These are phyloP conservation scores for Pharus latifolius DNA, from an alignment of 176 grass and related monocot genomes.

Conservation along the genomic window DNA sequence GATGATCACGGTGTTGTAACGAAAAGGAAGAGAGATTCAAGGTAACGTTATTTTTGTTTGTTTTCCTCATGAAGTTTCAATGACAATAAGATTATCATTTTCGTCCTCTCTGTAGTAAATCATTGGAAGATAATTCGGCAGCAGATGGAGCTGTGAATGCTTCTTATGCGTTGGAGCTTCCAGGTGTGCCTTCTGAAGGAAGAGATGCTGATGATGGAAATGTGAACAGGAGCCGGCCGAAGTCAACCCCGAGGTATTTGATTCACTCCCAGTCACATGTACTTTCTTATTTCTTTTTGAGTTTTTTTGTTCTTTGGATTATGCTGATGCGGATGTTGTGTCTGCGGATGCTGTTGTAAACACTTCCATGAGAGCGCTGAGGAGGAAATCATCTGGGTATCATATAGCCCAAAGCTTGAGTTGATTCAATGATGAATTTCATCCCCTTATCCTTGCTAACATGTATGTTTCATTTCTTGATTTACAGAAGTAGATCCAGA, in stretches of 20 bases:
- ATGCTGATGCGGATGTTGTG: neutral
- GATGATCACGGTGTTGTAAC: neutral
- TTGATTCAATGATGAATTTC: neutral
- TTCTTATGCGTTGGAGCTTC: too few relatives aligned
- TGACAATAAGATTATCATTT: neutral
- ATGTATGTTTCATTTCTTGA: neutral
- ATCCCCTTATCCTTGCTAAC: conserved; percentile 13
- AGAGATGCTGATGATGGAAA: too few relatives aligned
- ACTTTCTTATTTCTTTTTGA: too few relatives aligned
- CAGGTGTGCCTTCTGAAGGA: too few relatives aligned
- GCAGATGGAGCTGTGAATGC: too few relatives aligned
- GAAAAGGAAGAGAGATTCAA: conserved; percentile 26
- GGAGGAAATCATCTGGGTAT: conserved; percentile 10
- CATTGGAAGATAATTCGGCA: conserved; percentile 1
- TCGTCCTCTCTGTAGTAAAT: neutral
- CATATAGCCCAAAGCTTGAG: neutral
- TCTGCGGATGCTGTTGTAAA: neutral
- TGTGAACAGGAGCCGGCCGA: too few relatives aligned
- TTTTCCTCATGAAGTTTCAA: neutral
- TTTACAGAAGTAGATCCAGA: conserved; percentile 8
- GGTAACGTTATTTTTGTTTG: conserved; percentile 10
- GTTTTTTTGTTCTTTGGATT: too few relatives aligned
- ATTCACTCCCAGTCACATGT: too few relatives aligned
- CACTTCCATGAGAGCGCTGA: neutral
- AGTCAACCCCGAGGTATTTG: too few relatives aligned